phyloP scores from a whole-genome alignment of 306 rosid species.

The Cucumis cinereus region DNA sequence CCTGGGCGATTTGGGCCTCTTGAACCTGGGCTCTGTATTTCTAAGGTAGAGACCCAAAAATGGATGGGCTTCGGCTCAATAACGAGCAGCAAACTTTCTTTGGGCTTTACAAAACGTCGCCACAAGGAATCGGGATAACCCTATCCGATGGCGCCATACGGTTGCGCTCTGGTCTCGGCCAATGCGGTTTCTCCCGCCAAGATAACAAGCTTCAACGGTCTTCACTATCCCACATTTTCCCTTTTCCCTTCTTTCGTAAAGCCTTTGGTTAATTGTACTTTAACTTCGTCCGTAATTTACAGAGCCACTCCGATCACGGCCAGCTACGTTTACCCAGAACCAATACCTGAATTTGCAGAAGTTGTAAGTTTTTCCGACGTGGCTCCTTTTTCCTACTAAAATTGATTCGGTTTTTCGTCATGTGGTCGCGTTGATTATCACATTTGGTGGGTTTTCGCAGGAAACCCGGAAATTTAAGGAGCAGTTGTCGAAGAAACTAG shows the following conservation, averaged over 20 bases:
- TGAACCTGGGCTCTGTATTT: not conserved
- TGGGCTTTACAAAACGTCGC: not conserved
- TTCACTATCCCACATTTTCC: not conserved
- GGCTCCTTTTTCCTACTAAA: not conserved
- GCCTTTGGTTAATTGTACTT: conserved; percentile 12
- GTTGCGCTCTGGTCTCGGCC: not conserved
- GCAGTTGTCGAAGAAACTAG: conserved; percentile 37
- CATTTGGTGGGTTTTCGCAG: conserved; percentile 13
- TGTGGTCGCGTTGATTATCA: not conserved
- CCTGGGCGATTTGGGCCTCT: not conserved
- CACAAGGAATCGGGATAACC: not conserved
- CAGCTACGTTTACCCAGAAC: conserved; percentile 42
- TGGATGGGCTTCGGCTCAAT: not conserved
- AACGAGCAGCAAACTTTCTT: not conserved
- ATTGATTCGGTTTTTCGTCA: not conserved
- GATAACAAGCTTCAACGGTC: conserved; percentile 6
- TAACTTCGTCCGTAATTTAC: conserved; percentile 9
- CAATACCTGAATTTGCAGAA: conserved; percentile 46
- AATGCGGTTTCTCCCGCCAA: conserved; percentile 13
- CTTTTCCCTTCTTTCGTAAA: not conserved
- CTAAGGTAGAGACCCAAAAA: not conserved
- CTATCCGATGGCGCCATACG: conserved; percentile 13
- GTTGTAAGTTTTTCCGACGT: conserved; percentile 8
- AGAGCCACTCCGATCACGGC: conserved; percentile 14
- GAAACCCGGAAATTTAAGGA: conserved; percentile 51